Evolutionary conservation across 164 flowering plant species (phyloP).

Genomic region (Berberis thunbergii): DNA sequence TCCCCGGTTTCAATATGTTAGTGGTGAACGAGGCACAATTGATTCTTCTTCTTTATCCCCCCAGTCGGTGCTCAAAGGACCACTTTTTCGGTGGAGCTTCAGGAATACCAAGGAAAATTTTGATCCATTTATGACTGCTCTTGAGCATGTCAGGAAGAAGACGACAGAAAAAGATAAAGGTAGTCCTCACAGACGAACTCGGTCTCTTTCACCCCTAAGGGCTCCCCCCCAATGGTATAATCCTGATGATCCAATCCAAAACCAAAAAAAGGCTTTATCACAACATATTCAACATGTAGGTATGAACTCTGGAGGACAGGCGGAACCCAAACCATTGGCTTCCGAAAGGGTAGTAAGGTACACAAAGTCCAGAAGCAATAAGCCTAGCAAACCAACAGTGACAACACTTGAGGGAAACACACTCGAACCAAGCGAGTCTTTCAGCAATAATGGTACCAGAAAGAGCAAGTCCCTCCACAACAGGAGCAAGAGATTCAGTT

Average conservation of each 20-base stretch:
- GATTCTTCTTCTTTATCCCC: constrained; percentile 14
- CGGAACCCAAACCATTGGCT: background rate
- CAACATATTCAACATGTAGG: background rate
- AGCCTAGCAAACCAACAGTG: constrained; percentile 1
- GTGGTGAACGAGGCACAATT: background rate
- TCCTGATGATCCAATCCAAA: background rate
- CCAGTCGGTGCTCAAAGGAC: constrained; percentile 8
- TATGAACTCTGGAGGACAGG: background rate
- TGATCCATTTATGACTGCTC: constrained; percentile 49
- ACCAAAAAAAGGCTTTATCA: background rate
- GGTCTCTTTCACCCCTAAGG: constrained; percentile 27
- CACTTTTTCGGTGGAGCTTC: constrained; percentile 16
- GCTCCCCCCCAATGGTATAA: constrained; percentile 6
- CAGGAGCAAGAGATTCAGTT: constrained; percentile 14
- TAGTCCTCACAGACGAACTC: constrained; percentile 13
- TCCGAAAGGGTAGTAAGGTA: background rate
- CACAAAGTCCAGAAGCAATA: constrained; percentile 4
- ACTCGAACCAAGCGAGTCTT: background rate
- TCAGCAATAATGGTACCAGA: background rate
- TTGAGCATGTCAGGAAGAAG: constrained; percentile 33
- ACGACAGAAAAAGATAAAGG: constrained; percentile 1
- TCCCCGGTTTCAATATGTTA: constrained; percentile 20
- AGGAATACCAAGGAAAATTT: constrained; percentile 16
- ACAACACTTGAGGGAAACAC: constrained; percentile 8
- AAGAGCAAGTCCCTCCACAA: constrained; percentile 2